Evolutionary conservation across 768 basidiomycete genomes (phyloP).

Genomic region (Holtermannia corniformis): DNA sequence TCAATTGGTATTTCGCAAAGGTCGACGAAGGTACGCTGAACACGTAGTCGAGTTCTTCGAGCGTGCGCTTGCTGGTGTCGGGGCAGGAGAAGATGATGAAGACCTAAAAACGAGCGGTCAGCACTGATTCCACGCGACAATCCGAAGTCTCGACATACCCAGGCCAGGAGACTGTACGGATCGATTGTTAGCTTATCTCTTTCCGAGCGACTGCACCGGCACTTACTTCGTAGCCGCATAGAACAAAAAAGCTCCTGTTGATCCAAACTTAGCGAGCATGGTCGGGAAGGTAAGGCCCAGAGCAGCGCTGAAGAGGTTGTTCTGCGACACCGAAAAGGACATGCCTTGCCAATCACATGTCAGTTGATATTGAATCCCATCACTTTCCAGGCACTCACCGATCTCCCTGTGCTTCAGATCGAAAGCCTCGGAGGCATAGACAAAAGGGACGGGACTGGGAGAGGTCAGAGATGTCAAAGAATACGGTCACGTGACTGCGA

Average conservation of each 20-base stretch:
- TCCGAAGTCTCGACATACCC: too few relatives aligned
- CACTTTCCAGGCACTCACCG: conserved; percentile 42
- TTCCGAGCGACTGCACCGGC: too few relatives aligned
- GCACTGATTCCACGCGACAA: background rate
- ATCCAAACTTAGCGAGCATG: conserved; percentile 54
- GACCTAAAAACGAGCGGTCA: too few relatives aligned
- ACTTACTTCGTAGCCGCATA: conserved; percentile 46
- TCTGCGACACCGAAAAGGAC: conserved; percentile 57
- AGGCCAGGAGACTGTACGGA: too few relatives aligned
- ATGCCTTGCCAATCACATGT: too few relatives aligned
- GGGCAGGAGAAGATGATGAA: background rate
- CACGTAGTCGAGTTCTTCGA: conserved; percentile 37
- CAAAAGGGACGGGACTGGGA: too few relatives aligned
- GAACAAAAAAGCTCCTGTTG: conserved; percentile 66
- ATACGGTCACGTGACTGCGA: too few relatives aligned
- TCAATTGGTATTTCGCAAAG: conserved; percentile 25
- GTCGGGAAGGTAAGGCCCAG: conserved; percentile 51
- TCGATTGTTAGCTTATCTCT: too few relatives aligned
- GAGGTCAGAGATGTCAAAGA: too few relatives aligned
- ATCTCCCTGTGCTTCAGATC: conserved; percentile 70
- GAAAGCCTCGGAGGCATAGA: conserved; percentile 80
- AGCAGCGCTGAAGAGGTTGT: conserved; percentile 28
- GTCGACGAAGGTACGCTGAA: conserved; percentile 25
- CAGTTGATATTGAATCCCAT: too few relatives aligned
- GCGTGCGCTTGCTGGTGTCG: conserved; percentile 10